Base-by-base conservation (phyloP, 2,329 filamentous ascomycete genomes). In the Calonectria pauciramosa region DNA sequence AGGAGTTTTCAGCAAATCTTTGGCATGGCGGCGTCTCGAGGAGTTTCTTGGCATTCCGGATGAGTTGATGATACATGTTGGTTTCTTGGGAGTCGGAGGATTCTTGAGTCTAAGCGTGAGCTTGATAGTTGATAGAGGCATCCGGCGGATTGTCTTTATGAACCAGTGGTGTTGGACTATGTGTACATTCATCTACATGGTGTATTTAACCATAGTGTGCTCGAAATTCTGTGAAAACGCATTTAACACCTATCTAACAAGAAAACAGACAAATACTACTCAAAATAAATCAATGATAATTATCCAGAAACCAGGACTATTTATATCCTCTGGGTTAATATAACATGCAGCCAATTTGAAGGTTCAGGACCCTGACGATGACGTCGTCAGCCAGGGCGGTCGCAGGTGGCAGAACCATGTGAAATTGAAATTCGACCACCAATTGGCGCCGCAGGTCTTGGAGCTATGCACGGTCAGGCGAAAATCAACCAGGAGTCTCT, bases 1-100 rank as follows among this genome's bases (percentile, higher is more conserved):
- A 70, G 68, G 74, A 68, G 60, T 68, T 71, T 73, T 74, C 73
- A 67, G 75, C 75, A 68, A 73, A 69, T 73, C 65, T 68, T 80
- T 78, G 78, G 80, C 77, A 82, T 80, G 76, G 77, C 71, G 82
- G 82, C 82, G 82, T 82, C 78, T 77, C 75, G 60, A 73, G 82
- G 82, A 83, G 82, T 82, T 82, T 44, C 70, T 74, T 70, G 69
- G 74, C 71, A 74, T 74, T 60, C 59, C 65, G 72, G 72, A 56
- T 63, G 68, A 63, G 66, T 73, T 73, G 65, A 72, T 75, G 54
- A 75, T 72, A 76, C 68, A 75, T 38, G 68, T 73, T 56, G 38
- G 66, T 76, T 75, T 75, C 49, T 65, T 67, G n/a, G 72, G 69
- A 70, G 72, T 74, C 65, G 69, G 69, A 68, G 65, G 70, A 64